phyloP scores from a whole-genome alignment of 1,284 basidiomycete species.

The Leucoagaricus sp. region DNA sequence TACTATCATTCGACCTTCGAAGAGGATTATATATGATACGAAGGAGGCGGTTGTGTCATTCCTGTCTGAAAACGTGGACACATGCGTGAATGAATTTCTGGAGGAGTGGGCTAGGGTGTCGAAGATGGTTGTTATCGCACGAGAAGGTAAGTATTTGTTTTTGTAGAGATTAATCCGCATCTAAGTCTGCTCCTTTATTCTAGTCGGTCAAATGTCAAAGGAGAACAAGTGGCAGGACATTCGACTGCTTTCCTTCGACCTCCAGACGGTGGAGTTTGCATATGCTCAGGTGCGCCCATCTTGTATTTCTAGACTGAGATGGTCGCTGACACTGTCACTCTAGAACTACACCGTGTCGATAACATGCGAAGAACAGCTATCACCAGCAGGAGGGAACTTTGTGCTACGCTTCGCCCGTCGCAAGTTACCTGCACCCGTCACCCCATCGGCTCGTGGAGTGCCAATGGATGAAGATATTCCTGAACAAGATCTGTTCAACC shows the following conservation, averaged over 20 bases:
- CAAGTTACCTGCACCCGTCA: constrained; percentile 25
- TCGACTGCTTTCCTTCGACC: constrained; percentile 80
- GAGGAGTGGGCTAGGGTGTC: constrained; percentile 91
- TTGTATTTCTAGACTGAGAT: background rate
- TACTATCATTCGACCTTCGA: constrained; percentile 74
- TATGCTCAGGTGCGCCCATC: constrained; percentile 56
- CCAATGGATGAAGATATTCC: constrained; percentile 18
- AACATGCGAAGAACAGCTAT: constrained; percentile 71
- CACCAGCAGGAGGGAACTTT: constrained; percentile 63
- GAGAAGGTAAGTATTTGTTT: constrained; percentile 77
- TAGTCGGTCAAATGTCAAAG: constrained; percentile 82
- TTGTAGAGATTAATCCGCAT: no score
- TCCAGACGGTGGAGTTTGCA: constrained; percentile 87
- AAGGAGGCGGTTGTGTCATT: constrained; percentile 85
- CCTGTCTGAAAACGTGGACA: constrained; percentile 81
- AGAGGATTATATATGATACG: constrained; percentile 85
- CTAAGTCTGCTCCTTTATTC: background rate
- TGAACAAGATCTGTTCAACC: constrained; percentile 49
- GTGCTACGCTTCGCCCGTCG: constrained; percentile 71
- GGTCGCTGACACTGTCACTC: constrained; percentile 1
- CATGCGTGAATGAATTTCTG: constrained; percentile 85
- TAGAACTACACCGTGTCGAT: constrained; percentile 73
- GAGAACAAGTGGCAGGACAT: constrained; percentile 72
- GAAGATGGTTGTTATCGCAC: constrained; percentile 89
- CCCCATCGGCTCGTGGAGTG: background rate